Evolutionary conservation across 257 asterid species (phyloP).

Genomic region (Leptodermis oblonga): DNA sequence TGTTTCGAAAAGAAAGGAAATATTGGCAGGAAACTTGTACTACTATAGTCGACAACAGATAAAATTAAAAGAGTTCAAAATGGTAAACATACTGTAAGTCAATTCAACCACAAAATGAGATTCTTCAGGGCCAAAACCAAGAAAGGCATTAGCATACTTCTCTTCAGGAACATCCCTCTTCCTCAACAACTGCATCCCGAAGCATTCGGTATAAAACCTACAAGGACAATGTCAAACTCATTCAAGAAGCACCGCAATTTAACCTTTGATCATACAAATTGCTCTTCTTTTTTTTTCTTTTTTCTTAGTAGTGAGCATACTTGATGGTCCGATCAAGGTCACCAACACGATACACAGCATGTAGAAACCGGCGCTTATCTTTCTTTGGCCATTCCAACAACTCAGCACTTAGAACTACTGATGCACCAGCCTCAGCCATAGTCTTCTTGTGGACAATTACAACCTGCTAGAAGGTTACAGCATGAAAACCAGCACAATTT

Average conservation of each 20-base stretch:
- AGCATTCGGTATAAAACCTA: conserved; percentile 90
- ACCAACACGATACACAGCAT: conserved; percentile 95
- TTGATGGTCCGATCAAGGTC: conserved; percentile 94
- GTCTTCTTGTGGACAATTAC: conserved; percentile 1
- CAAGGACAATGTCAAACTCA: conserved; percentile 12
- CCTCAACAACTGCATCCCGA: conserved; percentile 94
- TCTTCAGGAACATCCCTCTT: conserved; percentile 89
- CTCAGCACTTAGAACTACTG: conserved; percentile 56
- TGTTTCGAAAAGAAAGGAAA: neutral
- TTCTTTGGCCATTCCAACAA: conserved; percentile 87
- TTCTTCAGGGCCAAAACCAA: conserved; percentile 97
- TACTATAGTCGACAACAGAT: neutral
- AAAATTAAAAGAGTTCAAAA: neutral
- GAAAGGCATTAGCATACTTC: conserved; percentile 92
- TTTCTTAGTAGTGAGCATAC: conserved; percentile 28
- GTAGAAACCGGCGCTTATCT: conserved; percentile 79
- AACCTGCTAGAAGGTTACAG: neutral
- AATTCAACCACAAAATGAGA: conserved; percentile 86
- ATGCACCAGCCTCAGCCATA: conserved; percentile 67
- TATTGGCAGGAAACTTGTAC: neutral
- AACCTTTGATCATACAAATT: neutral
- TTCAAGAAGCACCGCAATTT: neutral
- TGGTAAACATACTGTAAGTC: conserved; percentile 73
- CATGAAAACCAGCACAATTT: neutral
- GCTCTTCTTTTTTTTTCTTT: neutral